A percentile compares a stretch with the other conserved stretches of the same genome.
phyloP scores from a whole-genome alignment of 2,329 filamentous ascomycete genomes.

The Aphanocladium album region DNA sequence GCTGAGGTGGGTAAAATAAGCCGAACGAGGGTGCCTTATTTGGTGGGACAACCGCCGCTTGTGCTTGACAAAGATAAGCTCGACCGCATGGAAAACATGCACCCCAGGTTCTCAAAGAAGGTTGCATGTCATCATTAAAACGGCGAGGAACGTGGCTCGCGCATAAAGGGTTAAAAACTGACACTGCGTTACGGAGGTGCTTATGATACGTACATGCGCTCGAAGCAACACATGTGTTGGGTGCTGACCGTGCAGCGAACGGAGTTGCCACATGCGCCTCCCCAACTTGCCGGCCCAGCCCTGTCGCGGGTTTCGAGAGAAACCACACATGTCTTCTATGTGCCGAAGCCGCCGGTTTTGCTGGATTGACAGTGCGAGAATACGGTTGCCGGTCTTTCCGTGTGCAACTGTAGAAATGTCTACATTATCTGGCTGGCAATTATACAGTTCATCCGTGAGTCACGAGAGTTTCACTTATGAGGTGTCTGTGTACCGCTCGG shows the following conservation, averaged over 20 bases:
- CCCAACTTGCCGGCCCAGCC: not conserved
- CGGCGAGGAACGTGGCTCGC: not conserved
- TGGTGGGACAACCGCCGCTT: not conserved
- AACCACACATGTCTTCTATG: too few species aligned
- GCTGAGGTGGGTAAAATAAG: not conserved
- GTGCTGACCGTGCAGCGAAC: not conserved
- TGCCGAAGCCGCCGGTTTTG: not conserved
- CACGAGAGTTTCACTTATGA: not conserved
- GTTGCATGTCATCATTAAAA: not conserved
- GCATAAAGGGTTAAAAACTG: not conserved
- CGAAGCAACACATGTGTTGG: not conserved
- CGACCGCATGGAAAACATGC: not conserved
- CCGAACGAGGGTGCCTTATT: not conserved
- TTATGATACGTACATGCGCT: not conserved
- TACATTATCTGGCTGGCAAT: too few species aligned
- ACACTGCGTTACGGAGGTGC: not conserved
- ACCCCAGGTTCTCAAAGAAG: not conserved
- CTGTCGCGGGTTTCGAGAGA: not conserved
- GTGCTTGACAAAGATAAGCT: not conserved
- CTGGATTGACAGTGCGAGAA: not conserved
- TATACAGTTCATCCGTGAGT: not conserved
- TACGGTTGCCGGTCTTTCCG: not conserved
- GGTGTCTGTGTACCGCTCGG: too few species aligned
- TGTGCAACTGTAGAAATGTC: not conserved
- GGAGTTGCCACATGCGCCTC: not conserved